These are phyloP conservation scores for Citrullus colocynthis DNA, from an alignment of 306 rosid genomes.

Conservation along the genomic window DNA sequence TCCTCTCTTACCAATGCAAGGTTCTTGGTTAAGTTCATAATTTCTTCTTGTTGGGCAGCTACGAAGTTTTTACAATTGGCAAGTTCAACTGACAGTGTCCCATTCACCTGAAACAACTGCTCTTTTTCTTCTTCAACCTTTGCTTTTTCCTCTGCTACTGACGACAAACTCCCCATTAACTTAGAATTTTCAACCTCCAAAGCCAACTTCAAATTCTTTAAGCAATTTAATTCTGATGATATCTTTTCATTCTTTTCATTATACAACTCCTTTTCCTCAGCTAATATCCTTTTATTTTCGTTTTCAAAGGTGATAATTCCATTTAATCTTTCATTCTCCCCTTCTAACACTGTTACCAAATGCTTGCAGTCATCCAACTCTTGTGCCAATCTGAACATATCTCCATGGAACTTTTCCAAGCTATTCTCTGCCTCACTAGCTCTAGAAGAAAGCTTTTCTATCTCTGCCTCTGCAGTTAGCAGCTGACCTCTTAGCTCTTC, in stretches of 20 bases:
- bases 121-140: conserved; percentile 35
- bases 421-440: conserved; percentile 38
- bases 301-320: conserved; percentile 28
- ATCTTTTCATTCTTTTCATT: conserved; percentile 45
- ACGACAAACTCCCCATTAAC: conserved; percentile 33
- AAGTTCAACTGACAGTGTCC: conserved; percentile 35
- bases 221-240: conserved; percentile 34
- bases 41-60: conserved; percentile 41
- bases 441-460: conserved; percentile 47
- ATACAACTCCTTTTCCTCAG: conserved; percentile 40
- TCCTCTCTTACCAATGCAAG: conserved; percentile 38
- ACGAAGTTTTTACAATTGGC: conserved; percentile 35
- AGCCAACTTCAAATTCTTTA: conserved; percentile 29
- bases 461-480: conserved; percentile 29
- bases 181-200: conserved; percentile 45
- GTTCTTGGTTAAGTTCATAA: conserved; percentile 32
- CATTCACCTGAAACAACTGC: conserved; percentile 37
- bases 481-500: conserved; percentile 47
- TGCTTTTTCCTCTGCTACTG: conserved; percentile 39
- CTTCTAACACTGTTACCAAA: conserved; percentile 44
- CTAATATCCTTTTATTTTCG: conserved; percentile 38
- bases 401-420: conserved; percentile 44
- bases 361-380: conserved; percentile 61
- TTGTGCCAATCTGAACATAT: conserved; percentile 29
- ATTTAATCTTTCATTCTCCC: conserved; percentile 42